A percentile compares a stretch with the other conserved stretches of the same genome.
Evolutionary conservation across 176 grass and related monocot genomes (phyloP).

Genomic region (Zoysia pacifica): DNA sequence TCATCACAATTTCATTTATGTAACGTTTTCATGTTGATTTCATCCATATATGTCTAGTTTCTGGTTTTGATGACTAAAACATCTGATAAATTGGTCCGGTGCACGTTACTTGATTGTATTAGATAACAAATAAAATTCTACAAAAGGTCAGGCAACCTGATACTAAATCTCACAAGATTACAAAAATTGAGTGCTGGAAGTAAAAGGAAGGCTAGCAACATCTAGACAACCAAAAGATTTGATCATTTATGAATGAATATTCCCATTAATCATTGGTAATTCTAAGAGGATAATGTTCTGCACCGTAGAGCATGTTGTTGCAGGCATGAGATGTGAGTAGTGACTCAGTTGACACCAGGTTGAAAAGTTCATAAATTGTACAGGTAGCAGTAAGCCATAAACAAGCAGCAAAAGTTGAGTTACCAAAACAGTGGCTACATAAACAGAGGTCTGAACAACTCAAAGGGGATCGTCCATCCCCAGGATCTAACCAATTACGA

Average conservation of each 20-base stretch:
- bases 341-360: neutral
- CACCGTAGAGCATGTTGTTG: neutral
- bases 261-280: neutral
- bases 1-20: neutral
- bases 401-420: slow-evolving; percentile 16
- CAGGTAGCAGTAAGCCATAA: neutral
- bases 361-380: neutral
- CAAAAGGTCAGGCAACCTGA: neutral
- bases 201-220: neutral
- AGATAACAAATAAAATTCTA: neutral
- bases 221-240: neutral
- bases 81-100: too few relatives aligned
- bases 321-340: slow-evolving; percentile 4
- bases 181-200: neutral
- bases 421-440: neutral
- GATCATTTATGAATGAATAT: too few relatives aligned
- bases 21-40: neutral
- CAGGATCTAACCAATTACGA: neutral
- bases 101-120: too few relatives aligned
- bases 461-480: slow-evolving; percentile 12
- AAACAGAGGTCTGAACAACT: slow-evolving; percentile 21
- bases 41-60: too few relatives aligned
- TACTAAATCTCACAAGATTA: neutral
- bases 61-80: too few relatives aligned
- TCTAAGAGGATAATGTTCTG: slow-evolving; percentile 5